Conservation (phyloP, 768 basidiomycete species). For the Termitomyces bulborhizus region DNA sequence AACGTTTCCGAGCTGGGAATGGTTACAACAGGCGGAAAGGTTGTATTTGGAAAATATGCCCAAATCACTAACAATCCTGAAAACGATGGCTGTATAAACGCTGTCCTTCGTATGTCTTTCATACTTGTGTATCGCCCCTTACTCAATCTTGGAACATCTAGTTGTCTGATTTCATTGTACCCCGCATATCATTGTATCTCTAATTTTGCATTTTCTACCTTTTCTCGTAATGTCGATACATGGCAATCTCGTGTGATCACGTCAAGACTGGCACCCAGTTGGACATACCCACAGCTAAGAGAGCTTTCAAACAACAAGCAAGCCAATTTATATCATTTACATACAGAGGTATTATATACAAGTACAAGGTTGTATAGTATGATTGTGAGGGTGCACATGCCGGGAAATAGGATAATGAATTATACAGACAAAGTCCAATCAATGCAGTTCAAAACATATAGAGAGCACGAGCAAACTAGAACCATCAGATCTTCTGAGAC, state of each 20-base stretch:
- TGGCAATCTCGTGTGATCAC: not conserved
- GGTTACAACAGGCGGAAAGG: slow-evolving; percentile 96
- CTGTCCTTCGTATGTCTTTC: slow-evolving; percentile 71
- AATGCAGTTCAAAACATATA: not conserved
- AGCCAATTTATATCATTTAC: not conserved
- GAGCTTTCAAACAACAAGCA: not conserved
- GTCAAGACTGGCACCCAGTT: not conserved
- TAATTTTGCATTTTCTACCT: not conserved
- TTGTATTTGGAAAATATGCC: slow-evolving; percentile 90
- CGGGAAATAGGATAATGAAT: not conserved
- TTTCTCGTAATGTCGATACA: not conserved
- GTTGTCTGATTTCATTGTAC: slow-evolving; percentile 20
- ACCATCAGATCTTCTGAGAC: not conserved
- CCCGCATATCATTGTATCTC: slow-evolving; percentile 8
- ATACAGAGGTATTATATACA: not conserved
- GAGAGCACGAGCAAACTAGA: not conserved
- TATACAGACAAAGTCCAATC: not conserved
- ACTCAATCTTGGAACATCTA: slow-evolving; percentile 4
- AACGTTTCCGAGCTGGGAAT: slow-evolving; percentile 98
- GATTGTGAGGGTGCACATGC: not conserved
- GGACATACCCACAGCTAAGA: no score
- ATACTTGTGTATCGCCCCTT: not conserved
- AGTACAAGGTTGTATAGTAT: not conserved
- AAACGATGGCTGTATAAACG: slow-evolving; percentile 95
- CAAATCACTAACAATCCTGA: slow-evolving; percentile 94